phyloP scores from a whole-genome alignment of 2,329 filamentous ascomycete species.

The Venturia carpophila region DNA sequence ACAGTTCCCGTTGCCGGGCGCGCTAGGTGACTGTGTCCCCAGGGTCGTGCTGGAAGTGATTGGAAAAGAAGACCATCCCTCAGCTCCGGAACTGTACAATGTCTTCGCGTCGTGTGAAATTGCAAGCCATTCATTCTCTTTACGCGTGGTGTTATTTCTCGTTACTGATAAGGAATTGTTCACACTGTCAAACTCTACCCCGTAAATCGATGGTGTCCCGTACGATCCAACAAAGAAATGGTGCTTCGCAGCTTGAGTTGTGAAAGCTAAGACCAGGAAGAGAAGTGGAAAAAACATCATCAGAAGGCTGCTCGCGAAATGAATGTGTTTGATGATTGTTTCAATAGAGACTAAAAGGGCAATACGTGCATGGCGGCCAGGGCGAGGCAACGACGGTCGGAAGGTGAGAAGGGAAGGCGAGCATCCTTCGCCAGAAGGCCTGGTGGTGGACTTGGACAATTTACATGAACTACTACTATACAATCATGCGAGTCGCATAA shows the following conservation, averaged over 20 bases:
- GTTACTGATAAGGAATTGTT: neutral
- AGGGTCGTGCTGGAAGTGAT: conserved; percentile 15
- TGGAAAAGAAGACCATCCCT: conserved; percentile 16
- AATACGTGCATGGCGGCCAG: neutral
- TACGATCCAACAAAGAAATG: conserved; percentile 18
- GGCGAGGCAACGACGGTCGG: neutral
- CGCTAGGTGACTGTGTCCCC: neutral
- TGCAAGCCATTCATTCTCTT: conserved; percentile 17
- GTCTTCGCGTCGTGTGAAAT: conserved; percentile 16
- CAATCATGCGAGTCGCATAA: neutral
- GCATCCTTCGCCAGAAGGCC: neutral
- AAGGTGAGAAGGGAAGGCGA: neutral
- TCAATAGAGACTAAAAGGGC: neutral
- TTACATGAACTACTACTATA: neutral
- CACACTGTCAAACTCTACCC: conserved; percentile 6
- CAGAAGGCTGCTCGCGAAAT: neutral
- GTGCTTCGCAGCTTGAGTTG: conserved; percentile 5
- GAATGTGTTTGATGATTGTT: conserved; percentile 3
- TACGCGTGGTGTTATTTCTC: conserved; percentile 12
- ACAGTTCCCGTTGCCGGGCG: conserved; percentile 10
- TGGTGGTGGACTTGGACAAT: neutral
- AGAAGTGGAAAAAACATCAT: neutral
- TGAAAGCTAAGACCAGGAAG: neutral
- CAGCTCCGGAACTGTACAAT: conserved; percentile 11
- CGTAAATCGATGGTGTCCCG: conserved; percentile 12